phyloP scores from a whole-genome alignment of 257 asterid species.

The Dorcoceras hygrometricum region DNA sequence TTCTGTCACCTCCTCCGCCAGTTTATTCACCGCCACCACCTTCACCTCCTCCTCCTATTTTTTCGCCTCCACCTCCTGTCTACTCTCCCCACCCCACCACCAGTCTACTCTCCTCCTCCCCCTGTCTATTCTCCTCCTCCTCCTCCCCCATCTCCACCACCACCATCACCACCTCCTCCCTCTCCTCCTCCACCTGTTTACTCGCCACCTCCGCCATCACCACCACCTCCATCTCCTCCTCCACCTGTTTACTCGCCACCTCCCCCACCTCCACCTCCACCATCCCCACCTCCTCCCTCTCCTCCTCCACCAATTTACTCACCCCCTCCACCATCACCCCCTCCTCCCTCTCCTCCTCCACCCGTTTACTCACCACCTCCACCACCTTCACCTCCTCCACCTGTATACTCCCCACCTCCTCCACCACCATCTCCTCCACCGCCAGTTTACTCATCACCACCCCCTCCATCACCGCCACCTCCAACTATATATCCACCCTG shows the following conservation, averaged over 20 bases:
- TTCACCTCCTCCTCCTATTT: constrained; percentile 5
- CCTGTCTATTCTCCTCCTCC: constrained; percentile 26
- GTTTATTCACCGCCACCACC: constrained; percentile 19
- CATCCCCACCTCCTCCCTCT: constrained; percentile 35
- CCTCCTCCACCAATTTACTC: constrained; percentile 29
- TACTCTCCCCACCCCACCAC: constrained; percentile 34
- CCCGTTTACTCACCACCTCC: constrained; percentile 45
- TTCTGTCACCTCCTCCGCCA: constrained; percentile 38
- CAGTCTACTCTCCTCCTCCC: constrained; percentile 12
- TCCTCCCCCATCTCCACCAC: constrained; percentile 25
- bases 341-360: constrained; percentile 20
- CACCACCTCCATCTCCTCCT: constrained; percentile 24
- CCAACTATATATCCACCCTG: constrained; percentile 3
- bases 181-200: constrained; percentile 22
- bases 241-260: constrained; percentile 30
- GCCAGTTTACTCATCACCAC: constrained; percentile 27
- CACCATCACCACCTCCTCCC: constrained; percentile 11
- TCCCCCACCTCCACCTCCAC: constrained; percentile 30
- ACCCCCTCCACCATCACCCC: constrained; percentile 27
- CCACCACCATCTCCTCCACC: constrained; percentile 38
- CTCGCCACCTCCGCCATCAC: constrained; percentile 25
- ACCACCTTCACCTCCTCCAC: constrained; percentile 34
- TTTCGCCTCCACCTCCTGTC: constrained; percentile 23
- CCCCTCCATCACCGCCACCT: constrained; percentile 20
- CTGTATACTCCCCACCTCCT: constrained; percentile 32